A percentile compares a stretch with the other conserved stretches of the same genome.
These are phyloP conservation scores for Ophiognomonia clavigignenti-juglandacearum DNA, from an alignment of 2,329 filamentous ascomycete species.

Conservation along the genomic window DNA sequence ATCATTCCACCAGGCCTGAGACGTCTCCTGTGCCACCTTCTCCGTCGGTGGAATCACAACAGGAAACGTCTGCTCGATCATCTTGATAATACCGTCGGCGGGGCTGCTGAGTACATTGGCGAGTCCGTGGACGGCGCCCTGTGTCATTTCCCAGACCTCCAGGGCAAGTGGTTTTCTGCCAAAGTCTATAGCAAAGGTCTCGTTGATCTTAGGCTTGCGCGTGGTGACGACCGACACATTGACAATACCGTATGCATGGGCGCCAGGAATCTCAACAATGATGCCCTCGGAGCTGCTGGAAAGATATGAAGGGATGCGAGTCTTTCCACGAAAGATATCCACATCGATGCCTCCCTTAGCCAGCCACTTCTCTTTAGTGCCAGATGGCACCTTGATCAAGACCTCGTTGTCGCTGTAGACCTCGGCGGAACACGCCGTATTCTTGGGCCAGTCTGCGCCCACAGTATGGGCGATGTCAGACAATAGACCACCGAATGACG, in stretches of 20 bases:
- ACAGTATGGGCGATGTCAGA: conserved; percentile 29
- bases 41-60: conserved; percentile 26
- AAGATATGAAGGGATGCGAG: conserved; percentile 43
- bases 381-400: conserved; percentile 47
- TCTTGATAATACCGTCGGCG: conserved; percentile 26
- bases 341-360: conserved; percentile 52
- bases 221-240: conserved; percentile 55
- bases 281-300: conserved; percentile 46
- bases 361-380: conserved; percentile 50
- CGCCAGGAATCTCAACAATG: conserved; percentile 44
- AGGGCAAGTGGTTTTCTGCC: conserved; percentile 42
- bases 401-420: conserved; percentile 44
- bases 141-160: conserved; percentile 23
- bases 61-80: conserved; percentile 24
- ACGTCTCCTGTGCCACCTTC: conserved; percentile 26
- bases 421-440: conserved; percentile 40
- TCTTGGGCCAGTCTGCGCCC: conserved; percentile 24
- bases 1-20: conserved; percentile 25
- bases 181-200: conserved; percentile 58
- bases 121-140: neutral
- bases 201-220: conserved; percentile 55
- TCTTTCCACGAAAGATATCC: conserved; percentile 45
- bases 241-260: conserved; percentile 53
- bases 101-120: neutral
- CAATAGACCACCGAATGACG: conserved; percentile 35